Evolutionary conservation across 139 green algal species (phyloP).

Genomic region (Micromonas commoda): DNA sequence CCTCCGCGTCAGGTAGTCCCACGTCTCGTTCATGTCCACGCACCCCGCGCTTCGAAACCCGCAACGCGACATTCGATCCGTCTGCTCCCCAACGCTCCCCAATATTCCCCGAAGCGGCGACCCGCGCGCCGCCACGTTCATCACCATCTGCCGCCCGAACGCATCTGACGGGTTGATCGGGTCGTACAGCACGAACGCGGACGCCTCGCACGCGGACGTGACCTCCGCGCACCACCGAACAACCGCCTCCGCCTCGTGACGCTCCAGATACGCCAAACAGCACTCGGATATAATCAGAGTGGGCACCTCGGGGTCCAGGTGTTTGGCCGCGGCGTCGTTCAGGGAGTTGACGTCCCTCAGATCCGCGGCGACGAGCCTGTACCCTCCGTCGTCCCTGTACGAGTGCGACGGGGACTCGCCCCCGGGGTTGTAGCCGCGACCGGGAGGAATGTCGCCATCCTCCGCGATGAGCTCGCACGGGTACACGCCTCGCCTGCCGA

Average conservation of each 20-base stretch:
- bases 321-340: background rate
- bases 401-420: background rate
- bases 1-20: background rate
- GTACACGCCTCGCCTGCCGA: background rate
- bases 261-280: background rate
- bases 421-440: background rate
- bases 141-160: conserved; percentile 22
- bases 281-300: conserved; percentile 5
- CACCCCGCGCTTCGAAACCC: background rate
- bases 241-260: background rate
- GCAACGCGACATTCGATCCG: background rate
- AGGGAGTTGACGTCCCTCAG: background rate
- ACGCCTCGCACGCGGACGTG: background rate
- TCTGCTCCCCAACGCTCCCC: background rate
- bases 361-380: background rate
- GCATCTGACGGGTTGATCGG: conserved; percentile 26
- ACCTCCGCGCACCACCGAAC: background rate
- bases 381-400: background rate
- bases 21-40: conserved; percentile 1
- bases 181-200: conserved; percentile 25
- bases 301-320: background rate
- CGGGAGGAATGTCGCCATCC: background rate
- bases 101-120: background rate
- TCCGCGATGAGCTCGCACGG: background rate
- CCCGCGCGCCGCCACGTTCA: conserved; percentile 12